Conservation (phyloP, 2,329 filamentous ascomycete genomes). For the Byssoonygena ceratinophila region DNA sequence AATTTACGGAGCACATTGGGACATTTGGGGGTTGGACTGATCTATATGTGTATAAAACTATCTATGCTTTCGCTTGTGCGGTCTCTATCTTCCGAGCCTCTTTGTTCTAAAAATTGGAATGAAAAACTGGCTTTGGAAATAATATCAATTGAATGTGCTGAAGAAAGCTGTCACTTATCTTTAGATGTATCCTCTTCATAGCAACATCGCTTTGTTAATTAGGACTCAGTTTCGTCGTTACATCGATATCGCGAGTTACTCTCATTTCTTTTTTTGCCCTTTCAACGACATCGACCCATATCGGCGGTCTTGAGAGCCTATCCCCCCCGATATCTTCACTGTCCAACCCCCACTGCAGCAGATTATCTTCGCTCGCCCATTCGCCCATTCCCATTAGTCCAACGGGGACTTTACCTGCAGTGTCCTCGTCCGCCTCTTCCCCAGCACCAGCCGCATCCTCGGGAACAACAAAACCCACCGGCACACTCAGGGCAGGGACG, state of each 20-base stretch:
- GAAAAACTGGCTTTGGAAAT: too few species aligned
- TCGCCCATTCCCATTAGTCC: conserved; percentile 48
- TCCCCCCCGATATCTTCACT: conserved; percentile 35
- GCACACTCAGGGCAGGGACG: conserved; percentile 57
- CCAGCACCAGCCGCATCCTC: conserved; percentile 17
- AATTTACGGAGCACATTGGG: too few species aligned
- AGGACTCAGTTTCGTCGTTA: not conserved
- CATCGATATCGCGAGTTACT: not conserved
- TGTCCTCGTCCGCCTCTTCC: conserved; percentile 24
- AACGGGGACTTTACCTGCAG: conserved; percentile 39
- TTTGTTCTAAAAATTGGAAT: too few species aligned
- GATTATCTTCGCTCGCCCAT: conserved; percentile 43
- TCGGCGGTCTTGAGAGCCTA: conserved; percentile 26
- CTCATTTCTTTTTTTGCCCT: conserved; percentile 23
- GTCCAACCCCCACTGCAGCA: conserved; percentile 43
- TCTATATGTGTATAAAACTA: too few species aligned
- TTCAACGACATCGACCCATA: conserved; percentile 41
- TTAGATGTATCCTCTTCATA: too few species aligned
- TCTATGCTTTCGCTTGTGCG: too few species aligned
- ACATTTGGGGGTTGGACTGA: too few species aligned
- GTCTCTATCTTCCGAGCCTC: too few species aligned
- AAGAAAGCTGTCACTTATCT: too few species aligned
- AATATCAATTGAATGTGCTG: too few species aligned
- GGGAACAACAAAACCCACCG: conserved; percentile 54
- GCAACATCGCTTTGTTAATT: not conserved